Evolutionary conservation across 805 yeast species (phyloP), one percentile per base, ranked within the genome.

Genomic region (Sungouiozyma ichnusensis): DNA sequence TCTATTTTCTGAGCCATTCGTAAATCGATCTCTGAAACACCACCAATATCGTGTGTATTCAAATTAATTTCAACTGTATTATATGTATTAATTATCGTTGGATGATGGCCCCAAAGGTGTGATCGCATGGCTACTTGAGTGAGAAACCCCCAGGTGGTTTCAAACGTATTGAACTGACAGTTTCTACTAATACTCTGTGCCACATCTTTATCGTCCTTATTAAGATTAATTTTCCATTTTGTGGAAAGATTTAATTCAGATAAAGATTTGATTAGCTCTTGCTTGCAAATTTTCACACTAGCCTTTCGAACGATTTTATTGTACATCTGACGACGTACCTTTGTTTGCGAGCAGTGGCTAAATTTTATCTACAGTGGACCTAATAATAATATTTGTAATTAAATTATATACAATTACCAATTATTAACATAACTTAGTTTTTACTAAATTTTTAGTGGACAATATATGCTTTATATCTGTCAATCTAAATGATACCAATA

Each of bases 121-220:
- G 83, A 70, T 40, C 76, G 61, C 61, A 73, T 58, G 1, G 85
- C 72, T 1, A 82, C 70, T 37, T 69, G 67, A 20, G 74, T 77
- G 16, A 83, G 59, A 51, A 81, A 80, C 8, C 73, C 64, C 86
- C 88, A 80, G 0, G 90, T 79, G 35, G 70, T 70, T 45, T 76
- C 77, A 53, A 72, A 83, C 37, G 68, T 66, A 41, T 59, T 65
- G 47, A 82, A 70, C 20, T 55, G 59, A 27, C 45, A 44, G 17
- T 41, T 41, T 31, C 47, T 44, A 11, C 29, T 24, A 11, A 32
- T 29, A 3, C 44, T 24, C n/a, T 33, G 31, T 11, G 18, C 16
- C 9, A n/a, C 16, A 4, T 16, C 31, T 29, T 6, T 24, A 24
- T 24, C 11, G 29, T 24, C 29, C 11, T 24, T 24, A 24, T 24